Evolutionary conservation across 805 yeast species (phyloP), one percentile per base, ranked within the genome.

Genomic region (Starmera pachycereana): DNA sequence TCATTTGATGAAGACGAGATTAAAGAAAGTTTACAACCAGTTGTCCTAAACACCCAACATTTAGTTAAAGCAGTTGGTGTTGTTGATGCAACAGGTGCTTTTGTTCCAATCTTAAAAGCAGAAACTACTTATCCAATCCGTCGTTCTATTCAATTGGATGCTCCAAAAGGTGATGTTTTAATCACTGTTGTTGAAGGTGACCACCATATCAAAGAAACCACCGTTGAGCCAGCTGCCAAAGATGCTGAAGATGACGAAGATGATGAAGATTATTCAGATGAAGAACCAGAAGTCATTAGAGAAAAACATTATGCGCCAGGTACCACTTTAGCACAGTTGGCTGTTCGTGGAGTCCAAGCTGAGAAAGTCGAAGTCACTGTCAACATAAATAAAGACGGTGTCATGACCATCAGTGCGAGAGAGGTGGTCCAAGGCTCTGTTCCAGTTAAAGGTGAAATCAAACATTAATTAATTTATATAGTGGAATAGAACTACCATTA

Each of bases 41-140:
- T 84, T 44, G 84, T 89, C 45, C 71, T 87, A 51, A 83, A 83
- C 71, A 89, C 96, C 45, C 90, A 86, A 58, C 97, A 92, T 61
- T 64, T 88, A 46, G 61, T 74, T 49, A 79, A 81, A 58, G 81
- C 96, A 38, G 77, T 92, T 56, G 98, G 98, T 61, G 63, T 88
- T 49, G 78, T 81, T 57, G 79, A 74, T 53, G 78, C 77, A 35
- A 76, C 77, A 40, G 90, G 87, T 51, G 68, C 69, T 43, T 85
- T 88, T 58, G 71, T 76, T 43, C 75, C 90, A 33, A 69, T 92
- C 35, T 65, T 92, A 40, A 78, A 82, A 44, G 74, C 78, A 38
- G 90, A 88, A 66, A 85, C 97, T 40, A 85, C 96, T 27, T 78
- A 79, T 62, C 98, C 98, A 50, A 83, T 86, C 57, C 83, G 86